Evolutionary conservation across 441 rosid species (phyloP).

Genomic region (Pelargonium citronellum): DNA sequence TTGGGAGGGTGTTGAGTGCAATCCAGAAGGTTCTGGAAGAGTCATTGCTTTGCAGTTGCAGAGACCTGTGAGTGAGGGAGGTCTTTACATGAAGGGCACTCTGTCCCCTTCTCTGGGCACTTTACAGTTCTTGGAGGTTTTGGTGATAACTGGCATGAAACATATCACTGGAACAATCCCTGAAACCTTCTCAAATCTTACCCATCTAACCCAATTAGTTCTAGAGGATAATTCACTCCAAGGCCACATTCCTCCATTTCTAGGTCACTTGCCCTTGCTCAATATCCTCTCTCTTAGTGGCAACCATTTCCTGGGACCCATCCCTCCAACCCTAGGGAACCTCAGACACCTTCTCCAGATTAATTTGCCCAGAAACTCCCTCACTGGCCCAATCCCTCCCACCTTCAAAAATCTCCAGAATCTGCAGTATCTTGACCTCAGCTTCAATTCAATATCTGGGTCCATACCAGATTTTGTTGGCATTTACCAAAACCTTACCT

Average conservation of each 20-base stretch:
- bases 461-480: constrained; percentile 53
- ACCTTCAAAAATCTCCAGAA: constrained; percentile 38
- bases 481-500: constrained; percentile 43
- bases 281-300: constrained; percentile 54
- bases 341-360: constrained; percentile 40
- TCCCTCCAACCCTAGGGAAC: constrained; percentile 62
- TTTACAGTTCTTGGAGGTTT: constrained; percentile 48
- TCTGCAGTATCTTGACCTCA: constrained; percentile 70
- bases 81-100: constrained; percentile 68
- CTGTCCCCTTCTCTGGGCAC: constrained; percentile 62
- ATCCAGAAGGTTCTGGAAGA: constrained; percentile 51
- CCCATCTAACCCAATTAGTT: constrained; percentile 47
- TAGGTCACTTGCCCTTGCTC: constrained; percentile 51
- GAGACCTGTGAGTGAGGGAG: constrained; percentile 40
- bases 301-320: constrained; percentile 53
- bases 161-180: constrained; percentile 76
- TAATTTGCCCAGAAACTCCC: constrained; percentile 50
- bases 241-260: constrained; percentile 57
- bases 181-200: constrained; percentile 42
- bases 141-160: constrained; percentile 67
- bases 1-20: constrained; percentile 89
- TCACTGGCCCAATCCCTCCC: constrained; percentile 65
- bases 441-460: constrained; percentile 69
- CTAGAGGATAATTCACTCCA: constrained; percentile 67
- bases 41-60: constrained; percentile 54